phyloP scores from a whole-genome alignment of 1,284 basidiomycete species.

The Pholiota adiposa region DNA sequence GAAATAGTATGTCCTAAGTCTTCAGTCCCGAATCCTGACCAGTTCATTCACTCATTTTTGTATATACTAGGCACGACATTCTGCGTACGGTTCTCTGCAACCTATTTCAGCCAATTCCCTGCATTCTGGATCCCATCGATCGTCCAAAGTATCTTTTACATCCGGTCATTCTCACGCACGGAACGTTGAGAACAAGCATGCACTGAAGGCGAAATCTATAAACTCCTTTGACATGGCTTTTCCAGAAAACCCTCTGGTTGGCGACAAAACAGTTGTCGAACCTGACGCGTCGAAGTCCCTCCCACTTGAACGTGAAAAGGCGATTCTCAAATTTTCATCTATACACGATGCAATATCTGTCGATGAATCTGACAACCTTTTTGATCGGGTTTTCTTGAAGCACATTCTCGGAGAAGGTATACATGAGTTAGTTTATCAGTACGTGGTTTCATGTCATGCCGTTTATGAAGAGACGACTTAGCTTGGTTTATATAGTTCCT shows the following conservation, averaged over 20 bases:
- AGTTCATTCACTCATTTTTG: too few species aligned
- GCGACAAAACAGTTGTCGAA: constrained; percentile 13
- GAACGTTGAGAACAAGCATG: constrained; percentile 2
- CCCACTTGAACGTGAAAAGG: constrained; percentile 27
- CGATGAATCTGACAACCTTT: constrained; percentile 27
- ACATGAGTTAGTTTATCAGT: constrained; percentile 41
- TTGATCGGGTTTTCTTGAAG: constrained; percentile 36
- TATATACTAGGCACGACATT: constrained; percentile 29
- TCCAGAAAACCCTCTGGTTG: not conserved
- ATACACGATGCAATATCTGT: constrained; percentile 23
- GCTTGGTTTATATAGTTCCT: constrained; percentile 27
- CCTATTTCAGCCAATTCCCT: constrained; percentile 19
- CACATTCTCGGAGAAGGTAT: constrained; percentile 35
- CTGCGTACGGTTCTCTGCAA: constrained; percentile 16
- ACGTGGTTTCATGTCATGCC: constrained; percentile 12
- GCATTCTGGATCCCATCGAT: constrained; percentile 15
- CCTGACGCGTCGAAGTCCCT: constrained; percentile 12
- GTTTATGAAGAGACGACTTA: not conserved
- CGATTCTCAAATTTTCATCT: constrained; percentile 27
- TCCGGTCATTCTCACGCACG: constrained; percentile 7
- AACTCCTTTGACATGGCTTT: not conserved
- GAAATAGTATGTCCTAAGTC: constrained; percentile 29
- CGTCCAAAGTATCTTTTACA: constrained; percentile 18
- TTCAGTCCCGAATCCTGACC: too few species aligned
- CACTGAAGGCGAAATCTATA: not conserved